These are phyloP conservation scores for Tagetes patula DNA, from an alignment of 129 eudicot species.

Conservation along the genomic window DNA sequence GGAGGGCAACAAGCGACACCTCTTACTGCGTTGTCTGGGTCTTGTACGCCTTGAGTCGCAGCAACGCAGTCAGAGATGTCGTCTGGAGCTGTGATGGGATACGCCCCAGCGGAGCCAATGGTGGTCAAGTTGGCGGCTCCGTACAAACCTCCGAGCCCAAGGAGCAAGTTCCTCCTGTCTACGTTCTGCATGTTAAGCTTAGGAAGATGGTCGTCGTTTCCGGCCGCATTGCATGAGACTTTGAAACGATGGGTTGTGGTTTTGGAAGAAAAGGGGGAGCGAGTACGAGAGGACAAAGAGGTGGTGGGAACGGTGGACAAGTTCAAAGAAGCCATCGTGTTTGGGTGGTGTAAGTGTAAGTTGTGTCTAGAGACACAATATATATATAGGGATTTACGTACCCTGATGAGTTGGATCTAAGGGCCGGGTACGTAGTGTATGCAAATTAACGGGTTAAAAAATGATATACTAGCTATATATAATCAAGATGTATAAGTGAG, in stretches of 20 bases:
- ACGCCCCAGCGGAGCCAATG: constrained; percentile 3
- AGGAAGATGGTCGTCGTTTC: background rate
- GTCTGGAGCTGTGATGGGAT: constrained; percentile 17
- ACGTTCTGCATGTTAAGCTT: background rate
- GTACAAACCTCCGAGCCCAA: constrained; percentile 26
- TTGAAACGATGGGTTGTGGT: constrained; percentile 7
- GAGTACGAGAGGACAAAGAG: background rate
- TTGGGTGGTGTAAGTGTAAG: background rate
- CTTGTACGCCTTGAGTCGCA: background rate
- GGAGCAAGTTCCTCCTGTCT: constrained; percentile 23
- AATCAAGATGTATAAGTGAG: too few species aligned
- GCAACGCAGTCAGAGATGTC: constrained; percentile 7
- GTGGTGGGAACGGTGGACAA: constrained; percentile 12
- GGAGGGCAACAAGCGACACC: constrained; percentile 37
- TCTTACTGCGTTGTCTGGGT: background rate
- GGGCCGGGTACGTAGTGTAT: too few species aligned
- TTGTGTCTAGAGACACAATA: background rate
- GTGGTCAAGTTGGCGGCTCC: constrained; percentile 16
- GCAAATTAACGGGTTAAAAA: too few species aligned
- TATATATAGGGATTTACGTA: background rate
- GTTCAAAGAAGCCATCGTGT: constrained; percentile 18
- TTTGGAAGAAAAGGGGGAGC: constrained; percentile 13
- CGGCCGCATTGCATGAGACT: constrained; percentile 18
- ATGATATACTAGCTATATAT: too few species aligned
- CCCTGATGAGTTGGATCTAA: too few species aligned